phyloP scores from a whole-genome alignment of 208 protist species.

The Plasmodiophora brassicae region DNA sequence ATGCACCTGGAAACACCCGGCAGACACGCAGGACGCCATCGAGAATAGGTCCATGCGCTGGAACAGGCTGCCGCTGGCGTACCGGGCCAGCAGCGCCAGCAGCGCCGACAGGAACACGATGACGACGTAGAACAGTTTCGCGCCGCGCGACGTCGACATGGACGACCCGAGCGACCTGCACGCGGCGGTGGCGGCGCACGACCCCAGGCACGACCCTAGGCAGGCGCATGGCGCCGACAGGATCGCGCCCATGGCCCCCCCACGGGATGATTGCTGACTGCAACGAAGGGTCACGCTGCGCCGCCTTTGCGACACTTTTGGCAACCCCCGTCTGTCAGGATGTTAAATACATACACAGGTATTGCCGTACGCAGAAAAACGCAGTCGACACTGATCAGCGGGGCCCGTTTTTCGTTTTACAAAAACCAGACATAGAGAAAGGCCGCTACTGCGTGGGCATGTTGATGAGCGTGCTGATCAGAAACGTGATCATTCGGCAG shows the following conservation, averaged over 20 bases:
- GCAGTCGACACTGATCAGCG: too few species aligned
- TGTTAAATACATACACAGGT: too few species aligned
- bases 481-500: neutral
- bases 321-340: too few species aligned
- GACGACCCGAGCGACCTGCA: neutral
- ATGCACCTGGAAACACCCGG: neutral
- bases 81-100: neutral
- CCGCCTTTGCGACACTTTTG: too few species aligned
- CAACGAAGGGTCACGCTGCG: too few species aligned
- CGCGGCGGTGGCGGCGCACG: neutral
- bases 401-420: too few species aligned
- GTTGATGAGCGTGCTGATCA: neutral
- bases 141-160: neutral
- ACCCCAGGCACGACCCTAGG: neutral
- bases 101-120: neutral
- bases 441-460: too few species aligned
- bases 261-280: too few species aligned
- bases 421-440: too few species aligned
- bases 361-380: too few species aligned
- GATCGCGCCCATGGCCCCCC: neutral
- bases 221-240: neutral
- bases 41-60: neutral
- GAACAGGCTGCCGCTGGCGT: neutral
- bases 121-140: slow-evolving; percentile 17
- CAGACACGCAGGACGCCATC: neutral